Conservation (phyloP, 148 eudicot species). For the Limonium bicolor region DNA sequence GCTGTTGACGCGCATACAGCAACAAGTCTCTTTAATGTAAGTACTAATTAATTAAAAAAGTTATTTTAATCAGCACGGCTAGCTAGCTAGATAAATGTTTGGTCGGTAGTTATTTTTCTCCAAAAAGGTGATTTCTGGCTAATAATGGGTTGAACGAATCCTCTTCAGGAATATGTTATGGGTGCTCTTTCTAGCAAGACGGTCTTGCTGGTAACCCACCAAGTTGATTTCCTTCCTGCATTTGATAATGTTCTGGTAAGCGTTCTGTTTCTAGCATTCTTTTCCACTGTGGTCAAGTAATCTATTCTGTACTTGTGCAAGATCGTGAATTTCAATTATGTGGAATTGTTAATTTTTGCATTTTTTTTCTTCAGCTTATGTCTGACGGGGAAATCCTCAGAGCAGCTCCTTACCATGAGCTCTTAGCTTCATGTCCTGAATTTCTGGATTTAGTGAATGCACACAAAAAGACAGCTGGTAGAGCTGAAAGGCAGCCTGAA, state of each 20-base stretch:
- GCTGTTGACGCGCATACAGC: slow-evolving; percentile 99
- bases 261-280: neutral
- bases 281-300: neutral
- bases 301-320: no score
- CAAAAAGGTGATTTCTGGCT: neutral
- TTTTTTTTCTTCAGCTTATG: slow-evolving; percentile 43
- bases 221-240: slow-evolving; percentile 94
- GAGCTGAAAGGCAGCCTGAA: slow-evolving; percentile 29
- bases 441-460: slow-evolving; percentile 70
- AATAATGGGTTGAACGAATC: neutral
- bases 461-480: slow-evolving; percentile 92
- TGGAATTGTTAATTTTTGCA: neutral
- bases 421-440: slow-evolving; percentile 52
- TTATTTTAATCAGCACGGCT: neutral
- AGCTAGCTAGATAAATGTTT: neutral
- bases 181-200: slow-evolving; percentile 71
- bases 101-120: neutral
- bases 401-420: slow-evolving; percentile 45
- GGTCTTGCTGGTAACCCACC: slow-evolving; percentile 84
- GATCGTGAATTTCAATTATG: neutral
- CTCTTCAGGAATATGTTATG: slow-evolving; percentile 76
- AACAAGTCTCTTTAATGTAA: slow-evolving; percentile 66
- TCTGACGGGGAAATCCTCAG: slow-evolving; percentile 62
- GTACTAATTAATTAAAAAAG: neutral
- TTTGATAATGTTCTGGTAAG: slow-evolving; percentile 77